Conservation (phyloP, 371 early-diverging fungal genomes). For the Mycotypha africana region DNA sequence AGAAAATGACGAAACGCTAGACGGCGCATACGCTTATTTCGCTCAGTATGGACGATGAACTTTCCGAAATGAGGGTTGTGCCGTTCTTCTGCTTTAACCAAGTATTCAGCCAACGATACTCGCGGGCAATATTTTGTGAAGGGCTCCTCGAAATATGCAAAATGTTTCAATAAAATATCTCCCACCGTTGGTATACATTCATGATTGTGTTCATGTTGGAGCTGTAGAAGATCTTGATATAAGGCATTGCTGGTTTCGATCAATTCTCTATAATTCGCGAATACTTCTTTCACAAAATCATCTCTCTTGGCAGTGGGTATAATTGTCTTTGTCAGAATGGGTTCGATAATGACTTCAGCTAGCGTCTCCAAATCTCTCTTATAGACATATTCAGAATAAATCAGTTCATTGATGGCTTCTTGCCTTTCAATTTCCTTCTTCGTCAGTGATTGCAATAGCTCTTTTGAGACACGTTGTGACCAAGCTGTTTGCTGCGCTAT, state of each 20-base stretch:
- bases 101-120: slow-evolving; percentile 75
- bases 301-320: slow-evolving; percentile 47
- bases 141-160: slow-evolving; percentile 66
- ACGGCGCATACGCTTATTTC: slow-evolving; percentile 55
- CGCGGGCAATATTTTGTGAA: slow-evolving; percentile 84
- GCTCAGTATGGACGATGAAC: slow-evolving; percentile 67
- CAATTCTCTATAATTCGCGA: slow-evolving; percentile 75
- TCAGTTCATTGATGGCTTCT: slow-evolving; percentile 90
- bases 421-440: slow-evolving; percentile 83
- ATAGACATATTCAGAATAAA: slow-evolving; percentile 87
- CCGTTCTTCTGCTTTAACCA: slow-evolving; percentile 66
- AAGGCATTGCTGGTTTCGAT: slow-evolving; percentile 66
- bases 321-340: slow-evolving; percentile 1
- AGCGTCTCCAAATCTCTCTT: slow-evolving; percentile 61
- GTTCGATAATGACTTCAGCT: slow-evolving; percentile 23
- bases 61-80: slow-evolving; percentile 60
- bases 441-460: slow-evolving; percentile 63
- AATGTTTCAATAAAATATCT: slow-evolving; percentile 74
- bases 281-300: slow-evolving; percentile 72
- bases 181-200: slow-evolving; percentile 78
- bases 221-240: slow-evolving; percentile 54
- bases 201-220: slow-evolving; percentile 53
- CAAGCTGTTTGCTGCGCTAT: slow-evolving; percentile 55
- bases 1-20: slow-evolving; percentile 53
- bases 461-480: slow-evolving; percentile 66